phyloP scores from a whole-genome alignment of 1,139 yeast genomes.

The Yamadazyma atlantica region DNA sequence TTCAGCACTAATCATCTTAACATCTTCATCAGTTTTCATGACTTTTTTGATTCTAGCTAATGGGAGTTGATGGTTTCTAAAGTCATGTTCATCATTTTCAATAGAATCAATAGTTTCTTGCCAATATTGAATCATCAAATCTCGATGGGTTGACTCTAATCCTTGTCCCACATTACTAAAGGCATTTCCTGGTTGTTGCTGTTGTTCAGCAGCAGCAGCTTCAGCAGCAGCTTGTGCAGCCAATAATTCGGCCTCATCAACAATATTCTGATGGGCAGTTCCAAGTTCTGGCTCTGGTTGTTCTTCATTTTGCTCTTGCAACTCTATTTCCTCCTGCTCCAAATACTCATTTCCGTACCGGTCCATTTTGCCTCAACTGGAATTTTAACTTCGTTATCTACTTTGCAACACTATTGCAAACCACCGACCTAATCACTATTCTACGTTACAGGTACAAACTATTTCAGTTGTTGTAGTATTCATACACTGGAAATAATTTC shows the following conservation, averaged over 20 bases:
- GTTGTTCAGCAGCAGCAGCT: conserved; percentile 49
- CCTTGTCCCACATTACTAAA: conserved; percentile 96
- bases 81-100: conserved; percentile 87
- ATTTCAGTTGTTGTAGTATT: too few relatives aligned
- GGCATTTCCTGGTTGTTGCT: conserved; percentile 60
- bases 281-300: conserved; percentile 10
- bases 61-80: conserved; percentile 91
- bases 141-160: conserved; percentile 74
- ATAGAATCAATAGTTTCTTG: conserved; percentile 90
- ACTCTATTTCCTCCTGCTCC: conserved; percentile 13
- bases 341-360: conserved; percentile 15
- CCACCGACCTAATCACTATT: too few relatives aligned
- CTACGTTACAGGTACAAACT: too few relatives aligned
- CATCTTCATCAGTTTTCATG: conserved; percentile 98
- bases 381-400: too few relatives aligned
- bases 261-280: conserved; percentile 23
- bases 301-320: conserved; percentile 8
- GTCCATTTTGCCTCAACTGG: conserved; percentile 13
- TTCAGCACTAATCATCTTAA: conserved; percentile 95
- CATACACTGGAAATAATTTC: background rate
- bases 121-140: conserved; percentile 95
- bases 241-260: conserved; percentile 35
- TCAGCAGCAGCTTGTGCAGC: conserved; percentile 53
- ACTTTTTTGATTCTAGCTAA: conserved; percentile 92
- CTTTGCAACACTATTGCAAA: background rate